Evolutionary conservation across 2,329 filamentous ascomycete genomes (phyloP), one percentile per base, ranked within the genome.

Genomic region (Aspergillus fructus): DNA sequence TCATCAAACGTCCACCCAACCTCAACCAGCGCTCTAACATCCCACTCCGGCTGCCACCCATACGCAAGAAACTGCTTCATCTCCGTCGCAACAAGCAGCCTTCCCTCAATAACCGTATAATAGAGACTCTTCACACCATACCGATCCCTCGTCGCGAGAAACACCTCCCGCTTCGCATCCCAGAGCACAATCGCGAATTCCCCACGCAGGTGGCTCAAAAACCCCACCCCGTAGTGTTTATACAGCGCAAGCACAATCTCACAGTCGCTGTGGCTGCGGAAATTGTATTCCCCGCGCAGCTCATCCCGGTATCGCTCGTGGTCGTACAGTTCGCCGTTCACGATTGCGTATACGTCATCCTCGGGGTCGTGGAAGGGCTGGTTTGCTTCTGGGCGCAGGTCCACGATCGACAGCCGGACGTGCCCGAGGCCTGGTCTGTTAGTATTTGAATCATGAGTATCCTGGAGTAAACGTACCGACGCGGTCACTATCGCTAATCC

Each of bases 291-390:
- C 2, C 73, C 59, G 2, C 65, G 55, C 15, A 79, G 67, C 5
- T 74, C 64, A 7, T 62, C 62, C 17, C 80, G 74, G 15, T 82
- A 73, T 8, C 67, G 62, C 48, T 83, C 79, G 58, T 79, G 74
- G 63, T 82, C 80, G 65, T 86, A 86, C 12, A 86, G 74, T 64
- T 85, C 83, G 23, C 84, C 83, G 55, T 84, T 85, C 17, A 85
- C 81, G 15, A 85, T 77, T 1, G 81, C 81, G 64, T 85, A 81
- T n/a, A 85, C 71, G 1, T 62, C 59, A 19, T 68, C 65, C 12
- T 75, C 67, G 11, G 64, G 56, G 58, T 73, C 70, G 53, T 77
- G 74, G 48, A 81, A 67, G 2, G 82, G 82, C 62, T 84, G 82
- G 5, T 67, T 64, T 2, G 78, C 82, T 13, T 68, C 67, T 0